Evolutionary conservation across 1,284 basidiomycete genomes (phyloP).

Genomic region (Fomes fomentarius): DNA sequence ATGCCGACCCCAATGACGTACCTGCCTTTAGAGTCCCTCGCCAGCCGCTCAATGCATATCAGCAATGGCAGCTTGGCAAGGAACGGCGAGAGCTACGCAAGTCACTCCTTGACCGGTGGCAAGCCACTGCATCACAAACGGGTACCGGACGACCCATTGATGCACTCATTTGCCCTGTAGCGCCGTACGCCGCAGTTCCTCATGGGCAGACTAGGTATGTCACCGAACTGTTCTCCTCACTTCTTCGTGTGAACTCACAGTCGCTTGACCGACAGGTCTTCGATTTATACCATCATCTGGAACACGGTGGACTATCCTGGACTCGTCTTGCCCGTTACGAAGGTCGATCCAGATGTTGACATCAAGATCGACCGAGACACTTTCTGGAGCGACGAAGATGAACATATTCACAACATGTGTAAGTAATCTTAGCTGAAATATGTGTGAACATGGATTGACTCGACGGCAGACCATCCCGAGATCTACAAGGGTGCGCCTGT

Average conservation of each 20-base stretch:
- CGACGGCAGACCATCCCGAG: slow-evolving; percentile 46
- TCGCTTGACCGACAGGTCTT: slow-evolving; percentile 6
- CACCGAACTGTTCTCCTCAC: neutral
- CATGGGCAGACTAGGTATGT: slow-evolving; percentile 55
- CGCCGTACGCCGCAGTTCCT: slow-evolving; percentile 54
- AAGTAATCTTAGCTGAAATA: too few relatives aligned
- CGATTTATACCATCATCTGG: slow-evolving; percentile 54
- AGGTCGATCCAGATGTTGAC: slow-evolving; percentile 55
- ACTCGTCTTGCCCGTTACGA: slow-evolving; percentile 69
- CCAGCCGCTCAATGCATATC: slow-evolving; percentile 41
- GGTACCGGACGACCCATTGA: slow-evolving; percentile 68
- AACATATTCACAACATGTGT: slow-evolving; percentile 49
- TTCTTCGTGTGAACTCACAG: neutral
- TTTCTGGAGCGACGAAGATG: slow-evolving; percentile 46
- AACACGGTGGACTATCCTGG: slow-evolving; percentile 73
- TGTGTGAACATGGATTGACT: too few relatives aligned
- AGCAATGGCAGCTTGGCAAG: slow-evolving; percentile 61
- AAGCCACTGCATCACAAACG: slow-evolving; percentile 47
- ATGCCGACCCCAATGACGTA: slow-evolving; percentile 26
- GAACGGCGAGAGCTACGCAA: slow-evolving; percentile 47
- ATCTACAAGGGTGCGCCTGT: slow-evolving; percentile 50
- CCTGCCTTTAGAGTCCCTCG: slow-evolving; percentile 26
- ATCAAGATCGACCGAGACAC: slow-evolving; percentile 40
- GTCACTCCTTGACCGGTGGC: slow-evolving; percentile 60
- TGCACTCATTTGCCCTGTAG: slow-evolving; percentile 61